A percentile compares a stretch with the other conserved stretches of the same genome.
Evolutionary conservation across 2,329 filamentous ascomycete species (phyloP).

Genomic region (Dendrostoma leiphaemia): DNA sequence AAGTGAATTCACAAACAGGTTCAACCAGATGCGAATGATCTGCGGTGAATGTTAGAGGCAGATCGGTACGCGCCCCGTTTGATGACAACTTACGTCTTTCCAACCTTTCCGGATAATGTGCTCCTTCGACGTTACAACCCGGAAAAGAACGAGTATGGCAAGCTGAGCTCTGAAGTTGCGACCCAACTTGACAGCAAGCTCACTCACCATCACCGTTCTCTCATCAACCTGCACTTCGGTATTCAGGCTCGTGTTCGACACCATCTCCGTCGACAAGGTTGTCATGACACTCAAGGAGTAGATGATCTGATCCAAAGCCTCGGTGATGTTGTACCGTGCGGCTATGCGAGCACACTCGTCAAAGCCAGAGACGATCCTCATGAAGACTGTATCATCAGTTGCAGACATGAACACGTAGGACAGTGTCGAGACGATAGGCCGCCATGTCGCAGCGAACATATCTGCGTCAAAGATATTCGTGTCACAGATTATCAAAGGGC

Average conservation of each 20-base stretch:
- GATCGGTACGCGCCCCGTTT: neutral
- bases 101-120: slow-evolving; percentile 71
- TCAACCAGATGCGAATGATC: slow-evolving; percentile 89
- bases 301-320: slow-evolving; percentile 90
- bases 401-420: slow-evolving; percentile 99
- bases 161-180: slow-evolving; percentile 91
- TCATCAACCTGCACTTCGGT: slow-evolving; percentile 92
- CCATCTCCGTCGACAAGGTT: slow-evolving; percentile 72
- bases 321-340: slow-evolving; percentile 75
- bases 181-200: slow-evolving; percentile 93
- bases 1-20: slow-evolving; percentile 93
- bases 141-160: slow-evolving; percentile 92
- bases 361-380: slow-evolving; percentile 89
- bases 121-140: slow-evolving; percentile 85
- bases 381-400: slow-evolving; percentile 93
- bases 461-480: slow-evolving; percentile 96
- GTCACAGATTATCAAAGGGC: slow-evolving; percentile 73
- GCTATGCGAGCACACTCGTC: slow-evolving; percentile 95
- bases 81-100: slow-evolving; percentile 64
- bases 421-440: slow-evolving; percentile 86
- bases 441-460: slow-evolving; percentile 97
- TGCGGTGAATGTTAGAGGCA: slow-evolving; percentile 43
- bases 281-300: slow-evolving; percentile 89
- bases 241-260: slow-evolving; percentile 83
- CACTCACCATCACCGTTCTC: slow-evolving; percentile 96